A percentile compares a stretch with the other conserved stretches of the same genome.
These are phyloP conservation scores for Barbarea vulgaris DNA, from an alignment of 345 rosid species.

Conservation along the genomic window DNA sequence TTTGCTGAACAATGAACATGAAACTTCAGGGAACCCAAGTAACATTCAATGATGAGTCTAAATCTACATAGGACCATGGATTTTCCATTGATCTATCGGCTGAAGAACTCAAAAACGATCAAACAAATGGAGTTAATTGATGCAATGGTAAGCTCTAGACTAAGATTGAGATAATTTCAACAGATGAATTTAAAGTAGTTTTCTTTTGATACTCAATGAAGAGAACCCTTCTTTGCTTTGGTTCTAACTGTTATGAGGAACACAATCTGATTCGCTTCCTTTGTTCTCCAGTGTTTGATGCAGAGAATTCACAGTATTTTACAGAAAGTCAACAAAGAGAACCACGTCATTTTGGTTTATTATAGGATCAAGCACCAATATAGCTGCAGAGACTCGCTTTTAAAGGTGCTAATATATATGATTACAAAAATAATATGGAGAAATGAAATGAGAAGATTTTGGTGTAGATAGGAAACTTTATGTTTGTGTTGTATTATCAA, in stretches of 20 bases:
- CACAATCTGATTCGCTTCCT: constrained; percentile 17
- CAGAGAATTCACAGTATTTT: neutral
- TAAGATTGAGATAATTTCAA: neutral
- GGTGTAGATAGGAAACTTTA: constrained; percentile 16
- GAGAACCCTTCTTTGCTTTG: neutral
- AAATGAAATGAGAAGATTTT: constrained; percentile 5
- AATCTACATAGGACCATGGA: constrained; percentile 19
- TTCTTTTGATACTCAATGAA: neutral
- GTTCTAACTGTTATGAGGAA: constrained; percentile 23
- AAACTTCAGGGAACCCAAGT: constrained; percentile 29
- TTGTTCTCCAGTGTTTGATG: constrained; percentile 25
- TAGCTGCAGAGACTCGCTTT: constrained; percentile 3
- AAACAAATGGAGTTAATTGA: constrained; percentile 6
- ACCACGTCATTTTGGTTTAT: constrained; percentile 15
- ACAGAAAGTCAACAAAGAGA: neutral
- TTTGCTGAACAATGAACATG: constrained; percentile 37
- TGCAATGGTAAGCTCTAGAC: constrained; percentile 41
- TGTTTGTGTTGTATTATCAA: constrained; percentile 2
- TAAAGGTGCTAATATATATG: constrained; percentile 8
- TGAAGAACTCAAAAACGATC: constrained; percentile 10
- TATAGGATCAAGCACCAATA: constrained; percentile 11
- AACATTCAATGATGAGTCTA: constrained; percentile 22
- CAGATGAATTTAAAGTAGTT: neutral
- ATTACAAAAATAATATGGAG: neutral
- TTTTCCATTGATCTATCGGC: constrained; percentile 17